A percentile compares a stretch with the other conserved stretches of the same genome.
Conservation (phyloP, 139 green algal genomes). For the Klebsormidium nitens region DNA sequence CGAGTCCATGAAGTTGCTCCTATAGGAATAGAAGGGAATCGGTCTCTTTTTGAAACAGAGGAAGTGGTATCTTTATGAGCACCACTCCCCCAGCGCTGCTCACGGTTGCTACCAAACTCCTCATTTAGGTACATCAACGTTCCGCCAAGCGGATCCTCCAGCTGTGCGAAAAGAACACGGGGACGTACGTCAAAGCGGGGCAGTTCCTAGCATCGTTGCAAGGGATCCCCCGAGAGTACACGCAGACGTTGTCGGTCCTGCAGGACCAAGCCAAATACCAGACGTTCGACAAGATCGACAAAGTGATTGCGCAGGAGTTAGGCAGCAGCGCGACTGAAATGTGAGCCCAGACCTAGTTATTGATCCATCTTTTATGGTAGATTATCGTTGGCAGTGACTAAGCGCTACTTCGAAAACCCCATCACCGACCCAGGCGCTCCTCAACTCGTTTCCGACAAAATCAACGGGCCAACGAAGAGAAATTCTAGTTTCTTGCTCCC, state of each 20-base stretch:
- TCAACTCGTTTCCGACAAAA: too few species aligned
- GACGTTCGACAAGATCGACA: constrained; percentile 36
- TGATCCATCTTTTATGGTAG: too few species aligned
- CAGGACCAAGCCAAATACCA: constrained; percentile 29
- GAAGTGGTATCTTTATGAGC: not conserved
- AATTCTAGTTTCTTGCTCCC: too few species aligned
- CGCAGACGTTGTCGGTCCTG: constrained; percentile 28
- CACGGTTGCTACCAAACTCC: too few species aligned
- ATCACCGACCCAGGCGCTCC: too few species aligned
- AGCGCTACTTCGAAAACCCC: too few species aligned
- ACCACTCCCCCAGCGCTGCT: not conserved
- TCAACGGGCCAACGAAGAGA: too few species aligned
- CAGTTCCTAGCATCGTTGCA: constrained; percentile 46
- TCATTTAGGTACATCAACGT: constrained; percentile 31
- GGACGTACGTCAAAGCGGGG: constrained; percentile 46
- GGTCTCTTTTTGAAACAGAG: not conserved
- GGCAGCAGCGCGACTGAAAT: constrained; percentile 19
- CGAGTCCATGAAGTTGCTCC: not conserved
- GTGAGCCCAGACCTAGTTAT: too few species aligned
- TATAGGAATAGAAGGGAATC: not conserved
- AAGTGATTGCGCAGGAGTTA: constrained; percentile 40
- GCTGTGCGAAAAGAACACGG: constrained; percentile 38
- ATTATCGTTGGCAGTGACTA: too few species aligned
- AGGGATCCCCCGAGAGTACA: constrained; percentile 38
- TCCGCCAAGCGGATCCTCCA: constrained; percentile 22